Conservation (phyloP, 2,329 filamentous ascomycete genomes). For the Diaporthe capsici region DNA sequence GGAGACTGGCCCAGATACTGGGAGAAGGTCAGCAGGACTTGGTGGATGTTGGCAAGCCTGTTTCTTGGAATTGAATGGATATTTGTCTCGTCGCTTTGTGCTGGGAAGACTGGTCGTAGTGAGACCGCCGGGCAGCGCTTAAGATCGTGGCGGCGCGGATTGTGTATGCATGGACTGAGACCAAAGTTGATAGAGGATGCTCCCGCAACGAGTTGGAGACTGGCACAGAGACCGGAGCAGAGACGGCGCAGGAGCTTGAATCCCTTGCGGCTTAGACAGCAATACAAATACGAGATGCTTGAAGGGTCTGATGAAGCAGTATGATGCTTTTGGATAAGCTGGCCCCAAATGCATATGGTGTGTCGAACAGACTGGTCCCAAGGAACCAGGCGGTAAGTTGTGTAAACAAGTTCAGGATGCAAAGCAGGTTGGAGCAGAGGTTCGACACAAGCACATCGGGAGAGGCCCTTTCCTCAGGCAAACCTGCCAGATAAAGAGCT, state of each 20-base stretch:
- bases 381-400: background rate
- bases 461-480: background rate
- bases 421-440: background rate
- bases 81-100: too few relatives aligned
- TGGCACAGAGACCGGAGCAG: background rate
- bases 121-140: background rate
- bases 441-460: too few relatives aligned
- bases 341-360: background rate
- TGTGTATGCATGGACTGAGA: background rate
- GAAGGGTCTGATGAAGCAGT: background rate
- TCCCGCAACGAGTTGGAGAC: background rate
- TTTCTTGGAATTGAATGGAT: background rate
- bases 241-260: slow-evolving; percentile 1
- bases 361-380: background rate
- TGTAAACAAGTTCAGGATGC: background rate
- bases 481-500: background rate
- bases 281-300: background rate
- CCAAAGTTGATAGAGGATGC: background rate
- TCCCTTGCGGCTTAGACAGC: background rate
- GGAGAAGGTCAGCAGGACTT: background rate
- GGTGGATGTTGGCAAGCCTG: background rate
- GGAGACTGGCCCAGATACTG: background rate
- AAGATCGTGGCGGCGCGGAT: background rate
- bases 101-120: background rate
- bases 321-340: background rate